Evolutionary conservation across 257 asterid species (phyloP), one percentile per base, ranked within the genome.

Genomic region (Henckelia pumila): DNA sequence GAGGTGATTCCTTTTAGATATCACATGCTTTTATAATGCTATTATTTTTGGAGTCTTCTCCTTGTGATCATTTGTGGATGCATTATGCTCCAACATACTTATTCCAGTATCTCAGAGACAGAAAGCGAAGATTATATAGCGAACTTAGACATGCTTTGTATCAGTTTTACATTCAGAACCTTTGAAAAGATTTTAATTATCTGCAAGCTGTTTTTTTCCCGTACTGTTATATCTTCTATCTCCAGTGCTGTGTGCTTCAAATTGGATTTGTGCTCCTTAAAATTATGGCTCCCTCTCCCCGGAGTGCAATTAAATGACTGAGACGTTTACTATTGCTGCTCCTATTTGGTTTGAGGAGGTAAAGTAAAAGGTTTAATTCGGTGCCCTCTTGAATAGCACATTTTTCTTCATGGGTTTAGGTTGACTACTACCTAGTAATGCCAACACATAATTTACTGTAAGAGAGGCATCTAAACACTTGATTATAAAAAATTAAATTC

Each of bases 1-100:
- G 96, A 93, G 95, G 99, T 91, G 69, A 78, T 53, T 71, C 47
- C 37, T 52, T 44, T 61, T 40, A 44, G 55, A 19, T n/a, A 24
- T 40, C 32, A 30, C 29, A 44, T 56, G 33, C 7, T 30, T 61
- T 63, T 64, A 33, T 61, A 37, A 28, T 59, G 53, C 25, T 55
- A 29, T 17, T 33, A n/a, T 32, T 57, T 14, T 58, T 47, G 32
- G 2, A 50, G 8, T 67, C 67, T 66, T 61, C 62, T 62, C 61
- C 50, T 56, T 63, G 17, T 19, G 64, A 73, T 23, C 7, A 7
- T 40, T 23, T 72, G 17, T 69, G 59, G 57, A 2, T 60, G 29
- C 58, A 30, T 56, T 32, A 26, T 44, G 52, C 33, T 75, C 21
- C 56, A 55, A 33, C n/a, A 55, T 59, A 25, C 23, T 24, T 5